A percentile compares a stretch with the other conserved stretches of the same genome.
Conservation (phyloP, 2,329 filamentous ascomycete species). For the Lachnellula cervina region DNA sequence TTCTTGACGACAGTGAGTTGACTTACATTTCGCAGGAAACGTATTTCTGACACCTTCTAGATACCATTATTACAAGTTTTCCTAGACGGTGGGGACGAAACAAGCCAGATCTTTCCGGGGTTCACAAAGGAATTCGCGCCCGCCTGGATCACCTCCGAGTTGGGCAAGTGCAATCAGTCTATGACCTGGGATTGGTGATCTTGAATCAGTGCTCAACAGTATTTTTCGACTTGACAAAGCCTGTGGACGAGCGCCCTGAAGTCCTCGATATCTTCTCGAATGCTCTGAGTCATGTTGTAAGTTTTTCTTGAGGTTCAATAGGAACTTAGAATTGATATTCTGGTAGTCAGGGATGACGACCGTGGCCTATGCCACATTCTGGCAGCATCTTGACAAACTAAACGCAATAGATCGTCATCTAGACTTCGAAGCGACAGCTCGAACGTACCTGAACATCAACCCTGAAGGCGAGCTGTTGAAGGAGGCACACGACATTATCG, state of each 20-base stretch:
- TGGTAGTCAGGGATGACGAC: conserved; percentile 36
- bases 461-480: conserved; percentile 36
- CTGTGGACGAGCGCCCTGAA: conserved; percentile 31
- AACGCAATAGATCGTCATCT: neutral
- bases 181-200: conserved; percentile 36
- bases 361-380: conserved; percentile 34
- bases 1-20: conserved; percentile 30
- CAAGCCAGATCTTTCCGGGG: conserved; percentile 36
- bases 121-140: conserved; percentile 37
- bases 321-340: too few species aligned
- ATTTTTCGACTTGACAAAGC: conserved; percentile 36
- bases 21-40: neutral
- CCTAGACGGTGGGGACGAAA: conserved; percentile 39
- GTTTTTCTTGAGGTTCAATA: conserved; percentile 4
- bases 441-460: conserved; percentile 10
- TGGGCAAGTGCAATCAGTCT: conserved; percentile 32
- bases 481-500: conserved; percentile 42
- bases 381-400: conserved; percentile 30
- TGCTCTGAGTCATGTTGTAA: conserved; percentile 38
- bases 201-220: conserved; percentile 35
- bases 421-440: conserved; percentile 1
- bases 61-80: conserved; percentile 34
- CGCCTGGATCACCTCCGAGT: conserved; percentile 23
- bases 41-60: conserved; percentile 6
- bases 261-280: conserved; percentile 39